Evolutionary conservation across 768 basidiomycete genomes (phyloP).

Genomic region (Saitozyma sp.): DNA sequence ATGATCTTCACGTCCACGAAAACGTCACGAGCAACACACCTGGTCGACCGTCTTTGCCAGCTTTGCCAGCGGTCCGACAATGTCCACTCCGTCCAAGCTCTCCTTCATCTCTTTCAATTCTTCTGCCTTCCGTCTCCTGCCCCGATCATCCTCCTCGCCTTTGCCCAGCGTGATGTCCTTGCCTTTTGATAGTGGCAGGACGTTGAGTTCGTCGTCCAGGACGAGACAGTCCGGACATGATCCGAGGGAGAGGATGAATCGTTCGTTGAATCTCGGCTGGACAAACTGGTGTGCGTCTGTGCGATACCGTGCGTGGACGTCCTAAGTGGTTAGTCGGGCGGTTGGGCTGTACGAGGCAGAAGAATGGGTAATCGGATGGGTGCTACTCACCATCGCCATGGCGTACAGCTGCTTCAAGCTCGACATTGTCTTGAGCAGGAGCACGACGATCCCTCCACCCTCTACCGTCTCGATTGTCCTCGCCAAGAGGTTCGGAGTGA

Average conservation of each 20-base stretch:
- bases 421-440: constrained; percentile 92
- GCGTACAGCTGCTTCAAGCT: constrained; percentile 87
- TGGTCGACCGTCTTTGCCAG: constrained; percentile 92
- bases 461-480: constrained; percentile 98
- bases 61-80: constrained; percentile 82
- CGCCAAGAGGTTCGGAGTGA: constrained; percentile 95
- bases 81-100: constrained; percentile 75
- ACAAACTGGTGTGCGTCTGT: constrained; percentile 77
- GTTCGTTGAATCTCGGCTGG: constrained; percentile 90
- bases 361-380: not conserved
- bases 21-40: constrained; percentile 50
- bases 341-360: not conserved
- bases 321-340: constrained; percentile 59
- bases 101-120: constrained; percentile 73
- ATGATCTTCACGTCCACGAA: too few relatives aligned
- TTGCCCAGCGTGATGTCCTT: constrained; percentile 81
- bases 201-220: constrained; percentile 96
- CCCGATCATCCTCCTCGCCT: constrained; percentile 55
- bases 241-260: constrained; percentile 95
- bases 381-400: constrained; percentile 68
- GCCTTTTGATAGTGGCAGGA: constrained; percentile 89
- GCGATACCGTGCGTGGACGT: constrained; percentile 91
- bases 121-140: constrained; percentile 63
- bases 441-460: constrained; percentile 76
- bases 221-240: constrained; percentile 90